Percentiles rank a stretch among this genome's conserved stretches.
Evolutionary conservation across 495 filamentous ascomycete genomes (phyloP).

Genomic region (Hypoxylon subgilvum): DNA sequence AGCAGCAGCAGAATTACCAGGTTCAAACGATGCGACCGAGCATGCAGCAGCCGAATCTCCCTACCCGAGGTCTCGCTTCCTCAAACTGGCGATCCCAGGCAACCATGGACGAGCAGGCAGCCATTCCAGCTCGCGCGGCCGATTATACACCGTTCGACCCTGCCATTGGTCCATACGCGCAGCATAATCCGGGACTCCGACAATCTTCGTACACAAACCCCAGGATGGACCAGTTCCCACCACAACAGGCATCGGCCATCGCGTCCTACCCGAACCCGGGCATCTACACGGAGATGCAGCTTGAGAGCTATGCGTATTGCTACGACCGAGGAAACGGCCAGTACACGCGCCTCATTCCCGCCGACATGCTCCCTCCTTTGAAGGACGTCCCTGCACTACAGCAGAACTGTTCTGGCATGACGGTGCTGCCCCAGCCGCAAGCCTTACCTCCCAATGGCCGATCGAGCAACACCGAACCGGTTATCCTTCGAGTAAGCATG

Average conservation of each 20-base stretch:
- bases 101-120: constrained; percentile 8
- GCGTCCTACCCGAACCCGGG: constrained; percentile 5
- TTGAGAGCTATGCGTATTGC: constrained; percentile 54
- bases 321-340: constrained; percentile 62
- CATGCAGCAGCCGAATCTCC: constrained; percentile 7
- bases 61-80: constrained; percentile 30
- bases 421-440: constrained; percentile 50
- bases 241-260: constrained; percentile 11
- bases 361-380: constrained; percentile 65
- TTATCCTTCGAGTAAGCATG: constrained; percentile 40
- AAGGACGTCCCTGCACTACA: constrained; percentile 43
- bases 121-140: constrained; percentile 9
- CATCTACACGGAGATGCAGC: constrained; percentile 15
- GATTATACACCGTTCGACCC: constrained; percentile 19
- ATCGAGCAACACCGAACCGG: constrained; percentile 40
- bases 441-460: constrained; percentile 43
- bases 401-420: constrained; percentile 43
- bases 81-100: constrained; percentile 38
- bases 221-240: constrained; percentile 22
- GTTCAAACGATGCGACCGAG: constrained; percentile 14
- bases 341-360: constrained; percentile 66
- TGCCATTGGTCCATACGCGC: constrained; percentile 2
- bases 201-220: constrained; percentile 5
- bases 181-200: background rate
- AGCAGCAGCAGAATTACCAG: constrained; percentile 6